Evolutionary conservation across 2,329 filamentous ascomycete genomes (phyloP), one percentile per base, ranked within the genome.

Genomic region (Penicillium sp.): DNA sequence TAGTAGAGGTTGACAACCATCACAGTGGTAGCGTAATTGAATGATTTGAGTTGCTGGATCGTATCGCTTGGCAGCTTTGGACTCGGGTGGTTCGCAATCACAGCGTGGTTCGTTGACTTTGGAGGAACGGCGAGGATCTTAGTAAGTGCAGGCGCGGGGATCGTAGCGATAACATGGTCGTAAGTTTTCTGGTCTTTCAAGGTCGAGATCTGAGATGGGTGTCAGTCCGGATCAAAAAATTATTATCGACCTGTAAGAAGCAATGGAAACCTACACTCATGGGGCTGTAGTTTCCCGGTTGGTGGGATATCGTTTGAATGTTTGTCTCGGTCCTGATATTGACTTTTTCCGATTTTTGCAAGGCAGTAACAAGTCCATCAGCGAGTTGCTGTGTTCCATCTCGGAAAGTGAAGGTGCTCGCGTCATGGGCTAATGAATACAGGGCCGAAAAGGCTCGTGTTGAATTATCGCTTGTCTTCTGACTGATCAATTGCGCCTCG

Each of bases 1-100:
- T 88, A 99, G 81, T 88, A 97, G 44, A 99, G 80, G 75, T 96
- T 97, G 57, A 99, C 89, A 2, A 92, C 90, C 87, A 92, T 92
- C 62, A 97, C 92, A 28, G 87, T 92, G 26, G 93, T 89, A 31
- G 87, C 84, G 49, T 84, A 81, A 14, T 84, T 83, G 39, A 81
- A 69, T 21, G 62, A 31, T 40, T 64, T 58, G 18, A 71, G 64
- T 49, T 48, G 51, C 37, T 45, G 51, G 45, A 68, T 68, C 9
- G 61, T 68, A 11, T 44, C 56, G 9, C 55, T 46, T 28, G 63
- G 64, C 26, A 44, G 24, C 43, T 44, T 50, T 18, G 42, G 51
- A 18, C 45, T 46, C 8, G 28, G 6, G 9, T 16, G 24, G 3
- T 23, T 23, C 5, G 14, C 14, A 19, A 29, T 11, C 5, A 19